Evolutionary conservation across 108 stramenopile species (phyloP).

Genomic region (Ochromonas danica): DNA sequence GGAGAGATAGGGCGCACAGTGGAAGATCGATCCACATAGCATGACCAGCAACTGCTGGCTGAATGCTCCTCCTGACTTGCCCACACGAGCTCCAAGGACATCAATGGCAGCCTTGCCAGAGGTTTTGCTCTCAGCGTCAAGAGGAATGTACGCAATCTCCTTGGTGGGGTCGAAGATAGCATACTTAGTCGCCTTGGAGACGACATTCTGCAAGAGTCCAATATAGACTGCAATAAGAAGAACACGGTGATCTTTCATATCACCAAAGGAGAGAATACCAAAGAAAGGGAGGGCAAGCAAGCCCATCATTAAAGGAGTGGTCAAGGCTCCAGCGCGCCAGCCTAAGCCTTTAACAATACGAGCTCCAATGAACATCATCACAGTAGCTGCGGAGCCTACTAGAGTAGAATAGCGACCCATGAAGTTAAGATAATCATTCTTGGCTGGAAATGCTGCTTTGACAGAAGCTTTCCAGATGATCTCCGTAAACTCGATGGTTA

Average conservation of each 20-base stretch:
- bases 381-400: conserved; percentile 74
- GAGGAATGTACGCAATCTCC: conserved; percentile 92
- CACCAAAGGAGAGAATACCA: conserved; percentile 60
- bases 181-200: conserved; percentile 85
- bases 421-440: conserved; percentile 84
- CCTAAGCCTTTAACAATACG: conserved; percentile 82
- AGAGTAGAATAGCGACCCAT: conserved; percentile 87
- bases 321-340: conserved; percentile 85
- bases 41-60: conserved; percentile 86
- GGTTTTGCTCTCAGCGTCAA: conserved; percentile 89
- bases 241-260: conserved; percentile 58
- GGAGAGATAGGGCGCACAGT: conserved; percentile 74
- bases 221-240: conserved; percentile 72
- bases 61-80: conserved; percentile 89
- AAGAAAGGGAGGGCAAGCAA: conserved; percentile 80
- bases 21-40: conserved; percentile 81
- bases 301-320: conserved; percentile 84
- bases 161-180: conserved; percentile 60
- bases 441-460: conserved; percentile 79
- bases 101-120: conserved; percentile 76
- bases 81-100: conserved; percentile 84
- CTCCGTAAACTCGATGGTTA: conserved; percentile 92
- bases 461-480: conserved; percentile 94
- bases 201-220: conserved; percentile 78
- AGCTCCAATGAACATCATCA: conserved; percentile 87